Evolutionary conservation across 257 asterid species (phyloP), one percentile per base, ranked within the genome.

Genomic region (Plectranthus barbatus): DNA sequence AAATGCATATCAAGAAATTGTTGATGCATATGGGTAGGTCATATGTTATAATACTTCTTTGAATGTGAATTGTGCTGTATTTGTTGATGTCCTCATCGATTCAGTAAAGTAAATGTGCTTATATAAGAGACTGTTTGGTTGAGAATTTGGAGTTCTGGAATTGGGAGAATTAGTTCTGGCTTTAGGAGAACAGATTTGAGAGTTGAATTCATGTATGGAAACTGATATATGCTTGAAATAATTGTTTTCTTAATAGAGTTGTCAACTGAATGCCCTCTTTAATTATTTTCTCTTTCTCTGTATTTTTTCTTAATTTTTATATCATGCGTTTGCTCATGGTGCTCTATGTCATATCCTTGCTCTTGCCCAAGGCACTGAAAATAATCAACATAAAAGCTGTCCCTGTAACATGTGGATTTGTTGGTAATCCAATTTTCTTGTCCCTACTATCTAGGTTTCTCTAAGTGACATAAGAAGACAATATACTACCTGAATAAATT

Each of bases 11-110:
- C 97, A 91, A 68, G 97, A 87, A 87, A 83, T 91, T 76, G 96
- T 91, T 58, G 96, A 91, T 83, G 97, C 97, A 29, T 91, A 91
- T 54, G 97, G 97, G 97, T 87, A 72, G 81, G 88, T 64, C 64
- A 72, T 68, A 56, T 61, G 40, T 34, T 40, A 50, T 62, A 67
- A 34, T 69, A n/a, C 53, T 46, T 73, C 49, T 48, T 45, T 42
- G 61, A 57, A 29, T 33, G 19, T 47, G 46, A 67, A 37, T 52
- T 61, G 9, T 21, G 26, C 34, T 70, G 15, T 31, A 19, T 31
- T 21, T 64, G 11, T 37, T 20, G 44, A 8, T 24, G 3, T 9
- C 18, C 44, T 67, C 13, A 5, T 31, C 13, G 56, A 42, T 62
- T 29, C 51, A 26, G 40, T 8, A 15, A 53, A 41, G 31, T 24